A percentile compares a stretch with the other conserved stretches of the same genome.
phyloP scores from a whole-genome alignment of 2,329 filamentous ascomycete genomes.

The Byssochlamys sp. region DNA sequence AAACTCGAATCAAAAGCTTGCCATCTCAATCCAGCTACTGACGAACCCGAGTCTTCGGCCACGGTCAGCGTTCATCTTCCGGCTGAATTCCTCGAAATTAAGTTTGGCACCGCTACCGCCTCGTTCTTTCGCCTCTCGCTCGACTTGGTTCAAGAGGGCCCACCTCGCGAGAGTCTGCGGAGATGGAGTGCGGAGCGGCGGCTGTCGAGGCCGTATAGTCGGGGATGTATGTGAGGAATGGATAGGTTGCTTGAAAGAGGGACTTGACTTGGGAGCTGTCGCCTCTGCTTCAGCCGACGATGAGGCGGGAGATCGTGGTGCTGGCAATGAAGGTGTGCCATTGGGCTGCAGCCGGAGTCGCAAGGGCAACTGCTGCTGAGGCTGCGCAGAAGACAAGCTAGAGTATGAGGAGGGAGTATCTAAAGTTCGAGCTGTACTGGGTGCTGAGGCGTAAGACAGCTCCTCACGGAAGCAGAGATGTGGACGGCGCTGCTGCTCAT shows the following conservation, averaged over 20 bases:
- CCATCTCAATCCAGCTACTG: slow-evolving; percentile 79
- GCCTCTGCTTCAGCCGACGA: slow-evolving; percentile 24
- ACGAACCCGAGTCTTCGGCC: slow-evolving; percentile 67
- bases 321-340: slow-evolving; percentile 21
- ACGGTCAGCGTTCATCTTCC: slow-evolving; percentile 59
- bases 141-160: slow-evolving; percentile 50
- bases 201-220: slow-evolving; percentile 10
- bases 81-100: slow-evolving; percentile 69
- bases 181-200: slow-evolving; percentile 16
- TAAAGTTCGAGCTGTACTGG: slow-evolving; percentile 19
- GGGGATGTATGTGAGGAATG: slow-evolving; percentile 13
- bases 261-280: slow-evolving; percentile 25
- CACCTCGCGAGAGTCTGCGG: slow-evolving; percentile 36
- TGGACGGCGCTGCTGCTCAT: slow-evolving; percentile 12
- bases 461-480: slow-evolving; percentile 6
- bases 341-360: slow-evolving; percentile 32
- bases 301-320: slow-evolving; percentile 20
- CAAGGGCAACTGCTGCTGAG: slow-evolving; percentile 16
- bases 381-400: slow-evolving; percentile 9
- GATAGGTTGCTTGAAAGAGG: slow-evolving; percentile 24
- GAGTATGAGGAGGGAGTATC: slow-evolving; percentile 19
- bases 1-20: slow-evolving; percentile 40
- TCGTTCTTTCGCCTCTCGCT: slow-evolving; percentile 60
- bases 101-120: slow-evolving; percentile 69
- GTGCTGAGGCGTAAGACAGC: neutral